Evolutionary conservation across 2,329 filamentous ascomycete species (phyloP), one percentile per base, ranked within the genome.

Genomic region (Ilyonectria robusta): DNA sequence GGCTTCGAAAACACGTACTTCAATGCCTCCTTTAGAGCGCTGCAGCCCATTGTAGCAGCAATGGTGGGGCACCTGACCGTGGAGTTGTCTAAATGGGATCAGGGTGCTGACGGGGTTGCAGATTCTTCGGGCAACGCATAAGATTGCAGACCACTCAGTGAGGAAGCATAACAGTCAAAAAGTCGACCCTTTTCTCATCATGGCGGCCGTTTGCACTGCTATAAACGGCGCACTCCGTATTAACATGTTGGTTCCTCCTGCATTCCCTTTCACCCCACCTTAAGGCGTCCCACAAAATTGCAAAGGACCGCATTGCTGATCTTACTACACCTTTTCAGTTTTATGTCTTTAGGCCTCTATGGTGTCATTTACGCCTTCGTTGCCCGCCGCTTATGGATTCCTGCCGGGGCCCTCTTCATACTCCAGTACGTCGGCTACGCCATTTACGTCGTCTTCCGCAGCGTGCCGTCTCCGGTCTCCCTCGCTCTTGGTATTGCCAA

Each of bases 361-460:
- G 54, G 61, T 2, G 37, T 64, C 4, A 64, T 64, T 29, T 64
- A 64, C 47, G 37, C 54, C 37, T 64, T 64, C 44, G 37, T 64
- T n/a, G 53, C 33, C 35, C 53, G 61, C 6, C 61, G 61, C 54
- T 15, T 64, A 6, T 64, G 61, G 61, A 59, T 64, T 46, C 44
- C 44, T 23, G 61, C 61, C 15, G 61, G 21, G 5, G 46, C 54
- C 17, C 61, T 64, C 42, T 64, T 64, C 35, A 46, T 64, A 23
- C 35, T 64, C 7, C 61, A 64, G 23, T 64, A 64, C 26, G 53
- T 57, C 42, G 61, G 54, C 46, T 64, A 64, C 21, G 54, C 61
- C 29, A 7, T 64, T n/a, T 64, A 64, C 37, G 54, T 64, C 61
- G 54, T 64, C 33, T 64, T 64, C 31, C 61, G 54, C 17, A 54